A percentile compares a stretch with the other conserved stretches of the same genome.
Conservation (phyloP, 176 grass and related monocot species). For the Thalia dealbata region DNA sequence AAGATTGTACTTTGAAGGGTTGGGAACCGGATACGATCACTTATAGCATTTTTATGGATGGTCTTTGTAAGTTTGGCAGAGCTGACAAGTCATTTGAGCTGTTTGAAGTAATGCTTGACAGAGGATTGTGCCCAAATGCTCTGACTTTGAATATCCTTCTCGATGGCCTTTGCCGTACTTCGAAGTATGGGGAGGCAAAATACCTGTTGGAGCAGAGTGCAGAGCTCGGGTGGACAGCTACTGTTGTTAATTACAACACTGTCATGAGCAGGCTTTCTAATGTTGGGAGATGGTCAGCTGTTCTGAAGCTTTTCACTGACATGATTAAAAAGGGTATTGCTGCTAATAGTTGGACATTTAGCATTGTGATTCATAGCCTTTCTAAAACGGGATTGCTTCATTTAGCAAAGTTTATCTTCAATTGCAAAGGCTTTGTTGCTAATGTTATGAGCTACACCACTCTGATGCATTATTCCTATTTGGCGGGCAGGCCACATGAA, state of each 20-base stretch:
- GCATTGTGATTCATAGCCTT: conserved; percentile 62
- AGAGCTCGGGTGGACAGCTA: conserved; percentile 46
- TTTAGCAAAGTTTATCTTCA: conserved; percentile 33
- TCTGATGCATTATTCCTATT: conserved; percentile 51
- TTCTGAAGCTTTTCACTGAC: conserved; percentile 58
- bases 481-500: conserved; percentile 31
- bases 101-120: conserved; percentile 52
- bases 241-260: conserved; percentile 81
- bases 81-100: conserved; percentile 40
- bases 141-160: conserved; percentile 92
- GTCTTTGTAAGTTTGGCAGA: conserved; percentile 55
- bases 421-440: conserved; percentile 43
- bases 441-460: conserved; percentile 60
- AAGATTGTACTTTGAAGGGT: conserved; percentile 36
- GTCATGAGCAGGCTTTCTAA: conserved; percentile 78
- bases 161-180: conserved; percentile 49
- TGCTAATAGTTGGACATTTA: conserved; percentile 77
- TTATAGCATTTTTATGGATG: conserved; percentile 77
- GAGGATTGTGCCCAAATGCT: conserved; percentile 48
- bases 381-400: conserved; percentile 43
- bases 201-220: conserved; percentile 52
- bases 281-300: conserved; percentile 40
- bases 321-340: conserved; percentile 70
- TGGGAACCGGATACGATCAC: conserved; percentile 74
- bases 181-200: conserved; percentile 43